These are phyloP conservation scores for Capsella rubella DNA, from an alignment of 441 rosid genomes.

Conservation along the genomic window DNA sequence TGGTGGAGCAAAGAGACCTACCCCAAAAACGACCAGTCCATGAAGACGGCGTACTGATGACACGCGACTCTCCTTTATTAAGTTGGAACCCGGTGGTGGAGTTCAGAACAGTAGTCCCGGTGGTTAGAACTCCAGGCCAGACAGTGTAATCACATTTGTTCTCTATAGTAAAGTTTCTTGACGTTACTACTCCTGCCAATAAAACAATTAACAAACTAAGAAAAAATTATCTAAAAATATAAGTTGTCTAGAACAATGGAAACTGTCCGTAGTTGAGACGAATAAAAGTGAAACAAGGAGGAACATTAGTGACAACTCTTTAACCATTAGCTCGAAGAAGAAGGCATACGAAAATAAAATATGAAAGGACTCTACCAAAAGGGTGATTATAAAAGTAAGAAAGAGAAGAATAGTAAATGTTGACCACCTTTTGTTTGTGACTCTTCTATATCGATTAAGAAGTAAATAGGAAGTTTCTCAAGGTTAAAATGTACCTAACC, in stretches of 20 bases:
- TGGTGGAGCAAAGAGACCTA: background rate
- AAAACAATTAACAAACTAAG: background rate
- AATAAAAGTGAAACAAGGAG: constrained; percentile 14
- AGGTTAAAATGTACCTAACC: background rate
- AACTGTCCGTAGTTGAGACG: background rate
- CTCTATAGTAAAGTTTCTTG: constrained; percentile 19
- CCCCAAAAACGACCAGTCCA: background rate
- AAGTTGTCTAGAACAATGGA: background rate
- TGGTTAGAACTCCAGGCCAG: constrained; percentile 17
- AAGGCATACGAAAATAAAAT: background rate
- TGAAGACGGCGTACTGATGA: background rate
- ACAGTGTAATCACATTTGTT: constrained; percentile 15
- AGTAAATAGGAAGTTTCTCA: background rate
- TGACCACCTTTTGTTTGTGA: background rate
- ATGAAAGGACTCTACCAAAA: background rate
- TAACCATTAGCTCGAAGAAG: constrained; percentile 13
- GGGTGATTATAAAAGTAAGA: background rate
- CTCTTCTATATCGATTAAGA: background rate
- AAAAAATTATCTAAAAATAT: background rate
- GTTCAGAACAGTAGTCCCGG: background rate
- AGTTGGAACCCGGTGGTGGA: constrained; percentile 45
- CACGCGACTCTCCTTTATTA: constrained; percentile 15
- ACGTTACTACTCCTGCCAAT: background rate
- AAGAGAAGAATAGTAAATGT: background rate
- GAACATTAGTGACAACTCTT: constrained; percentile 2